phyloP scores from a whole-genome alignment of 331 rosid genomes.

The Pyracantha coccinea region DNA sequence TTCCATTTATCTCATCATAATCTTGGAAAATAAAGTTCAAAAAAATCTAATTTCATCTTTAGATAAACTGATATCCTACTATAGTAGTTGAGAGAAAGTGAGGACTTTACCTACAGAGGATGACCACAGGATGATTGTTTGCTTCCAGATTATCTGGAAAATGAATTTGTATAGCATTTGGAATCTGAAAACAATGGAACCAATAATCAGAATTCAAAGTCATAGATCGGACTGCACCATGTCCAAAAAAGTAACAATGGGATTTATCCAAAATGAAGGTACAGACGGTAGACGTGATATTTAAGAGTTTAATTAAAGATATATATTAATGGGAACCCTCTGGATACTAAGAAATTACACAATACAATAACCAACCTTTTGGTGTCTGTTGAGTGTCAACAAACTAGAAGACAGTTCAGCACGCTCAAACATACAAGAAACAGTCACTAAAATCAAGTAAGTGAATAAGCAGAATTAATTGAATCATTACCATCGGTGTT shows the following conservation, averaged over 20 bases:
- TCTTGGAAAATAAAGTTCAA: neutral
- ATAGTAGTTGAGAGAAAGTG: neutral
- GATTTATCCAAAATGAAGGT: neutral
- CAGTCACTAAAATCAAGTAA: neutral
- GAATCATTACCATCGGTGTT: conserved; percentile 64
- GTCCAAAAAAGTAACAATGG: neutral
- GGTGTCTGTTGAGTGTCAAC: neutral
- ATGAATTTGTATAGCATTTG: conserved; percentile 60
- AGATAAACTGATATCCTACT: neutral
- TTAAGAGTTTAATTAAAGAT: neutral
- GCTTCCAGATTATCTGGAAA: conserved; percentile 53
- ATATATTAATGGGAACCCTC: neutral
- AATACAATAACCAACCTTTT: neutral
- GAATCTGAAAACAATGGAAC: conserved; percentile 51
- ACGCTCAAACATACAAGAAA: neutral
- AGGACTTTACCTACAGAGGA: conserved; percentile 66
- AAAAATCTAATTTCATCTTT: neutral
- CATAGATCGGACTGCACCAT: neutral
- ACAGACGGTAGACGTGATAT: too few species aligned
- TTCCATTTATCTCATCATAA: neutral
- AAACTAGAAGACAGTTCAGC: neutral
- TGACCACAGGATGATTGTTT: conserved; percentile 72
- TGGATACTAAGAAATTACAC: neutral
- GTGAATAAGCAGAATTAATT: neutral
- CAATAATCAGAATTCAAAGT: neutral